Base-by-base conservation (phyloP, 345 rosid genomes). In the Reutealis trisperma region DNA sequence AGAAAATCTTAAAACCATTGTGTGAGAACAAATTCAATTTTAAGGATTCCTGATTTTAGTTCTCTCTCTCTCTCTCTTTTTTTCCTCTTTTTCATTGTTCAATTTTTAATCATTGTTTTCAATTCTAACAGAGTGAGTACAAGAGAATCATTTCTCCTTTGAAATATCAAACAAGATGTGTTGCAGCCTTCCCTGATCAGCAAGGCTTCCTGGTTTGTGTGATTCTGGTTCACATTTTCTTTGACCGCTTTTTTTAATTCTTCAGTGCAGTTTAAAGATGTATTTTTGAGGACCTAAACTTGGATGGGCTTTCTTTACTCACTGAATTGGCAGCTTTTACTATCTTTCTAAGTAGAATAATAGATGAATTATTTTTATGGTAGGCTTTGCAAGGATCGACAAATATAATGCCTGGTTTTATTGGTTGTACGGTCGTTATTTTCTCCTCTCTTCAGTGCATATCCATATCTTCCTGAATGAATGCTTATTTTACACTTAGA, bases 141-240 rank as follows among this genome's bases (percentile, higher is more conserved):
- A 96, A 92, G 89, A 96, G 95, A 85, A 86, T 96, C 30, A 67
- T 58, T 68, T 94, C 98, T 15, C 98, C 98, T 10, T 81, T 96
- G 76, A 94, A 96, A 89, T 92, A 96, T 86, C 99, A 92, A 86
- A 92, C 98, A 44, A 89, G 99, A 84, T 92, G 97, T 84, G 89
- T 96, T 71, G 94, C 97, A 66, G 97, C 97, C 77, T 96, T 96
- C 84, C 99, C 99, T 59, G 99, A 93, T 83, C 99, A 96, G 85
- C 98, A 92, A 87, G 99, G 99, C 44, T 92, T 96, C 84, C 76
- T 96, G 92, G 99, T 96, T 91, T 16, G 88, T 49, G 51, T 15
- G 37, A 30, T 71, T 80, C 2, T 30, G 51, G 51, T 57, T 25
- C 13, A 13, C 47, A 10, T 59, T 15, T 70, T n/a, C 30, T 14